These are phyloP conservation scores for Penicillium sp. DNA, from an alignment of 2,329 filamentous ascomycete genomes.

Conservation along the genomic window DNA sequence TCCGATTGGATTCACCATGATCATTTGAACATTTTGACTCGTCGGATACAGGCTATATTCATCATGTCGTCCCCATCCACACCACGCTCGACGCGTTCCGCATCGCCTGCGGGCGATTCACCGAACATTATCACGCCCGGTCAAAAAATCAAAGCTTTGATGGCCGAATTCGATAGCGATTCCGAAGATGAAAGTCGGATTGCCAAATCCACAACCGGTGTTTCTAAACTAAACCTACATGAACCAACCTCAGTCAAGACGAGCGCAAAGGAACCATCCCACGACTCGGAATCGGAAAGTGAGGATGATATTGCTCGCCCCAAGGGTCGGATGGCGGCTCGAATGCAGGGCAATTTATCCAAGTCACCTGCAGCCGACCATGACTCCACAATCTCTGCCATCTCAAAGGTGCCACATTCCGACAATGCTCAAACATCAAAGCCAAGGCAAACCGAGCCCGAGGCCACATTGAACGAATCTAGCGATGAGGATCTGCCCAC, in stretches of 20 bases:
- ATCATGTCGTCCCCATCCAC: slow-evolving; percentile 36
- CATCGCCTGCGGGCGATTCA: slow-evolving; percentile 29
- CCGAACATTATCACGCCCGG: slow-evolving; percentile 45
- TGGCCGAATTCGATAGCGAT: slow-evolving; percentile 51
- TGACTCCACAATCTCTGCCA: slow-evolving; percentile 43
- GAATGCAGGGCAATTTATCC: slow-evolving; percentile 54
- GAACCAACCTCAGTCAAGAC: slow-evolving; percentile 6
- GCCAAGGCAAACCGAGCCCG: slow-evolving; percentile 9
- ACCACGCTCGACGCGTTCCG: slow-evolving; percentile 35
- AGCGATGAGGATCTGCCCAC: slow-evolving; percentile 34
- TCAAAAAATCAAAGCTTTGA: slow-evolving; percentile 52
- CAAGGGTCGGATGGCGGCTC: slow-evolving; percentile 64
- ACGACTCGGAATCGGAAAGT: slow-evolving; percentile 43
- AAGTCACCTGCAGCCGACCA: slow-evolving; percentile 10
- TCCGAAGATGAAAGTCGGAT: slow-evolving; percentile 47
- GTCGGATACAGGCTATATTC: background rate
- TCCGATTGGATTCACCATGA: slow-evolving; percentile 14
- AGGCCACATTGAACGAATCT: slow-evolving; percentile 8
- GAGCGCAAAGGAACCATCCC: slow-evolving; percentile 7
- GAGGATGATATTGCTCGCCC: slow-evolving; percentile 57
- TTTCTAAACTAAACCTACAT: slow-evolving; percentile 20
- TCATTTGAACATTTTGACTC: background rate
- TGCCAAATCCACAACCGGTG: slow-evolving; percentile 8
- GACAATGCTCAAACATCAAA: slow-evolving; percentile 19
- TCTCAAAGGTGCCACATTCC: slow-evolving; percentile 32